Base-by-base conservation (phyloP, 768 basidiomycete species). In the Rhizopogon sp. region DNA sequence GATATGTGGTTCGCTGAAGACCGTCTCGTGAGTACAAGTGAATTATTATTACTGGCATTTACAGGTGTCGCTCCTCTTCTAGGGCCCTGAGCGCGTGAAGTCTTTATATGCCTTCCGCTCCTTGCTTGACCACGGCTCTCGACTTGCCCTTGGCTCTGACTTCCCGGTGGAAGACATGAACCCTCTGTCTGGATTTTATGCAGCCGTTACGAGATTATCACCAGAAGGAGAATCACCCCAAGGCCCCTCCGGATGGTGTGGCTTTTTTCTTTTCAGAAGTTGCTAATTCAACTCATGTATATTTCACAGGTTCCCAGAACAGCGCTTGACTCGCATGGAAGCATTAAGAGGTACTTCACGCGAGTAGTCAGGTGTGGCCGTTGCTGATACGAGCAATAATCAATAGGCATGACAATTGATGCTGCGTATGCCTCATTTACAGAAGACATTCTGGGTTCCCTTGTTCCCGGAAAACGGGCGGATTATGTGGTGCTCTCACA, bases 1-100 rank as follows among this genome's bases (percentile, higher is more conserved):
- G 90, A 92, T 63, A 95, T 96, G 93, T 87, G 85, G 79, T 96
- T 88, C 66, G 93, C 90, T 6, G 81, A 94, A 69, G 80, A 84
- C 22, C 85, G 92, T 52, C 68, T 96, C 61, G 90, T 90, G 60
- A 62, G 80, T 70, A 40, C 29, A 1, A 50, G 31, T 25, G 17
- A 14, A 35, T 37, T 17, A 25, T 22, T 20, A 39, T 31, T 41
- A 31, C n/a, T 22, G 9, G 35, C 9, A 1, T 8, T 16, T 41
- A 28, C 29, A 29, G 4, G 45, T 28, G 9, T 11, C 17, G 41
- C 14, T n/a, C 39, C 33, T 28, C 10, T 28, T 41, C 20, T 45
- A 87, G 90, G 93, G 94, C 6, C 81, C 86, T 14, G 87, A 93
- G 59, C 82, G 95, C 43, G 83, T 96, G 46, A 90, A 89, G 64